Evolutionary conservation across 2,329 filamentous ascomycete species (phyloP).

Genomic region (Aspergillus eucalypticola): DNA sequence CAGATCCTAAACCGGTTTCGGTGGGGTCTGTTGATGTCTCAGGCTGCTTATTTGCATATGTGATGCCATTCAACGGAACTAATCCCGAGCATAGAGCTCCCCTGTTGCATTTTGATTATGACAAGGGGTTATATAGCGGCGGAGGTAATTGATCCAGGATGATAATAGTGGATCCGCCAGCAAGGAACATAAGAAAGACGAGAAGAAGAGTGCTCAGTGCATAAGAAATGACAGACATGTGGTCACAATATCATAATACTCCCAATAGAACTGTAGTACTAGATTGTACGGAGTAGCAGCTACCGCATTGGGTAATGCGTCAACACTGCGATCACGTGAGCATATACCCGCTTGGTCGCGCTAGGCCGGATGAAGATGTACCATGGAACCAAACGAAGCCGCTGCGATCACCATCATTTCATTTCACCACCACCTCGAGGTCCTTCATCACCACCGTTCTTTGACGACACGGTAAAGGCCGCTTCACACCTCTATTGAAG

Average conservation of each 20-base stretch:
- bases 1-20: slow-evolving; percentile 28
- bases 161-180: slow-evolving; percentile 14
- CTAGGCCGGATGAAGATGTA: slow-evolving; percentile 3
- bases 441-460: not conserved
- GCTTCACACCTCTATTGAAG: not conserved
- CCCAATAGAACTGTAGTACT: not conserved
- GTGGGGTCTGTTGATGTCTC: slow-evolving; percentile 24
- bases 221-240: slow-evolving; percentile 13
- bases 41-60: slow-evolving; percentile 27
- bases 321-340: slow-evolving; percentile 7
- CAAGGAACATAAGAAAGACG: slow-evolving; percentile 14
- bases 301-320: not conserved
- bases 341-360: not conserved
- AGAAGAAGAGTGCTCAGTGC: slow-evolving; percentile 16
- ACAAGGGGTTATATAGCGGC: slow-evolving; percentile 19
- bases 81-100: slow-evolving; percentile 22
- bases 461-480: not conserved
- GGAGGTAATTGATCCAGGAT: slow-evolving; percentile 18
- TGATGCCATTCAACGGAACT: slow-evolving; percentile 28
- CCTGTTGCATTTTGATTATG: slow-evolving; percentile 17
- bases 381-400: slow-evolving; percentile 12
- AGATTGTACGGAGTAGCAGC: not conserved
- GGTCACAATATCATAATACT: slow-evolving; percentile 10
- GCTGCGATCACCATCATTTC: slow-evolving; percentile 5
- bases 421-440: not conserved